Base-by-base conservation (phyloP, 2,329 filamentous ascomycete species). In the Plenodomus tracheiphilus region DNA sequence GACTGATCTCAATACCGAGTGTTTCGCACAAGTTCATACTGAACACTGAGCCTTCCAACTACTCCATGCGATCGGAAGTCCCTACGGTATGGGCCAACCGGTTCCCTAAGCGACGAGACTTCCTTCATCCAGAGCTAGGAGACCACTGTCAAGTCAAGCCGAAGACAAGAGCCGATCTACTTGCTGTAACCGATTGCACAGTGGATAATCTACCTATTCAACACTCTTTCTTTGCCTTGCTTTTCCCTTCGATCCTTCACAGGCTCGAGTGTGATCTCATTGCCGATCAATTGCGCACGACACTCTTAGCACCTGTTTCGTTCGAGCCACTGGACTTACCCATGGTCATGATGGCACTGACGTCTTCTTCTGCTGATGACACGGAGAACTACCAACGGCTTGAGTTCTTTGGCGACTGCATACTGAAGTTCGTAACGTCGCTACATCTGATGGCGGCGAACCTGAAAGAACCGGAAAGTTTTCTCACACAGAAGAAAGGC, bases 321-420 rank as follows among this genome's bases (percentile, higher is more conserved):
- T 80, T 93, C 30, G 68, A 69, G 0, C 2, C 28, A 5, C 21
- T 37, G 2, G 71, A 87, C 54, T 55, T 83, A 2, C 70, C 74
- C 0, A 74, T 87, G 28, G 65, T 95, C 0, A 67, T 85, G 1
- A 85, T 83, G 9, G 91, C 92, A 1, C 86, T 95, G 41, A 88
- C 82, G 42, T 77, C 89, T 0, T 82, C 85, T 0, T 78, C 77
- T 1, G 84, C 89, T 0, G 65, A 71, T 2, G 84, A 85, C 40
- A 68, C 74, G 1, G 79, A 78, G 0, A 81, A 96, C 56, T 97
- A 97, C 65, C 88, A 97, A 61, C 79, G 88, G 2, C 76, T 96
- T 0, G 94, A 97, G 66, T 95, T 95, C 58, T 75, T 97, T 0
- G 94, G 94, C 0, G 93, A 97, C 62, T 85, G 85, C 0, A 78